Base-by-base conservation (phyloP, 495 filamentous ascomycete species). In the Penicillium taxi region DNA sequence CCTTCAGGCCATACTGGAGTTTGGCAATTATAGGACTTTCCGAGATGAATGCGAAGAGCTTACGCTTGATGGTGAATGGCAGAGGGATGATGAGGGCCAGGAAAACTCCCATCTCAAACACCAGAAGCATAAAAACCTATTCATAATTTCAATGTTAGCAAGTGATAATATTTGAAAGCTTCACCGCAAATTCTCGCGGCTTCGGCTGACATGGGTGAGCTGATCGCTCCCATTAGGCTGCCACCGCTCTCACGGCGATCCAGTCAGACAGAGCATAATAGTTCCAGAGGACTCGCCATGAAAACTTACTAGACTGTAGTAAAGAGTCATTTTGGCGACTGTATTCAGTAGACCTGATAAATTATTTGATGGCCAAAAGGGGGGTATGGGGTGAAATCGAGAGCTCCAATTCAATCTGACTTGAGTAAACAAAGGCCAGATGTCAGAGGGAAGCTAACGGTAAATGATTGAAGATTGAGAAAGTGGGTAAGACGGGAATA, bases 61-160 rank as follows among this genome's bases (percentile, higher is more conserved):
- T 90, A 59, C 86, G 78, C 59, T 85, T 84, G 58, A 84, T 64
- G 37, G 74, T 78, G 67, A 90, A 94, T 18, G 91, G 91, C 32
- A 96, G 74, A 20, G 91, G 91, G 31, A 98, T 52, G 64, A 98
- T 89, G 42, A 98, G 78, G 36, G 86, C 68, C 73, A 93, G 74
- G 69, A 96, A 96, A 52, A 96, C 71, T 22, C 63, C 65, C 89
- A 98, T 96, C 79, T 98, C 91, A 47, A 80, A 70, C 55, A 98
- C 80, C 46, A 98, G 70, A 46, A 98, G 78, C 51, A 85, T 59
- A 64, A 98, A 98, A 28, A 96, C 91, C 91, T 98, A 61, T 22
- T 4, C 5, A 23, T 19, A 11, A 6, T 11, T 12, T 30, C 14
- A 18, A 32, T 33, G 26, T 39, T 32, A 39, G 19, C 26, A 22